Evolutionary conservation across 2,329 filamentous ascomycete species (phyloP), one percentile per base, ranked within the genome.

Genomic region (Botrytis byssoidea): DNA sequence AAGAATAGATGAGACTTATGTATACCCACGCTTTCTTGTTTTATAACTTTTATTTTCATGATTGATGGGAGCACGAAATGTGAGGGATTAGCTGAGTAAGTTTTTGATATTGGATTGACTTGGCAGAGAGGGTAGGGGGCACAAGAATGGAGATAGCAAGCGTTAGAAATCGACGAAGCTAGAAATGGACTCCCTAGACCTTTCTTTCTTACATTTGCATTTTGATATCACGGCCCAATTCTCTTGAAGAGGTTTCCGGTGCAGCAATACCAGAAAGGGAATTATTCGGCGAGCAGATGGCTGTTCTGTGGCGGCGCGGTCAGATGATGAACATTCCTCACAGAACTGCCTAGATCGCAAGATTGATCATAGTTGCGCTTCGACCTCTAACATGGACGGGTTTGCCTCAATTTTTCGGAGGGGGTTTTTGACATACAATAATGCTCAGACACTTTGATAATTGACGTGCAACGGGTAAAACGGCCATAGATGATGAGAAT

Each of bases 1-100:
- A 71, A 71, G 70, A 66, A 71, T 65, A 71, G 70, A 71, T 65
- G 70, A 71, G 70, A 71, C 44, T 66, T 48, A 71, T 71, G 70
- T 71, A 71, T 71, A 71, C 70, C 70, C 70, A 71, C 55, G 57
- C 69, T 71, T 70, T 70, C 68, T 60, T 70, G 48, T 68, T 68
- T 68, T 42, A n/a, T 46, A n/a, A 46, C 22, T 57, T 20, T 51
- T 48, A 32, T 25, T 64, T 55, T 44, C 70, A 48, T 64, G 55
- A 46, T 57, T 60, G 55, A 70, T 40, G 65, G 48, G 48, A 40
- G 65, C 40, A 29, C 65, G 65, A 68, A 18, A 29, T 57, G 51
- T 57, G 14, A 68, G 48, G 48, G 46, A 57, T 55, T 25, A 25
- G 35, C 55, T 55, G 46, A 68, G 48, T 42, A 42, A 68, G 14